phyloP scores from a whole-genome alignment of 2,329 filamentous ascomycete species.

The Elsinoe necatrix region DNA sequence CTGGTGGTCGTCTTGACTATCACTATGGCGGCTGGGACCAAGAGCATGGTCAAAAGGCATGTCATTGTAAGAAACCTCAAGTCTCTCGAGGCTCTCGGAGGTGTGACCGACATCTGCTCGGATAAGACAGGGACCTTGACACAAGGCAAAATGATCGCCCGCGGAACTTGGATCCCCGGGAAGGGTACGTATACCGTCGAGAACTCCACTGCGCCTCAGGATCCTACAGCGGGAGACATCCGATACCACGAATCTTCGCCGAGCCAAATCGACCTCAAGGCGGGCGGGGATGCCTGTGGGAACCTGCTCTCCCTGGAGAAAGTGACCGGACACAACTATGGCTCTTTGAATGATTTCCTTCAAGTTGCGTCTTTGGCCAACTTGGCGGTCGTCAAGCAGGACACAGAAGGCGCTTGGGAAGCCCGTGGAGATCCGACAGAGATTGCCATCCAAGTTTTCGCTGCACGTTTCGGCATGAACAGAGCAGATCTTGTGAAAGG shows the following conservation, averaged over 20 bases:
- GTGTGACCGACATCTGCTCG: slow-evolving; percentile 55
- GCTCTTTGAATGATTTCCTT: slow-evolving; percentile 37
- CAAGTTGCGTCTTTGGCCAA: slow-evolving; percentile 59
- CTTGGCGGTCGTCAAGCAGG: slow-evolving; percentile 52
- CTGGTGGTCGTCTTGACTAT: slow-evolving; percentile 33
- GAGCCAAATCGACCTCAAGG: background rate
- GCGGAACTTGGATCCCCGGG: slow-evolving; percentile 53
- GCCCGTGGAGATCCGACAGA: slow-evolving; percentile 62
- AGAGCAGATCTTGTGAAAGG: slow-evolving; percentile 45
- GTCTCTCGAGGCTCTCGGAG: slow-evolving; percentile 56
- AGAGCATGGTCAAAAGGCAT: slow-evolving; percentile 55
- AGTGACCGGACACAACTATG: background rate
- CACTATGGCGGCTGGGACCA: slow-evolving; percentile 48
- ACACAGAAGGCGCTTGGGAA: slow-evolving; percentile 48
- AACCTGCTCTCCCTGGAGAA: background rate
- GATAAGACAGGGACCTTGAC: slow-evolving; percentile 58
- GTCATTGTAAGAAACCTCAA: slow-evolving; percentile 59
- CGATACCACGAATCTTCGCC: background rate
- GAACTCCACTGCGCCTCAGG: background rate
- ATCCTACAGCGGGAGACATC: background rate
- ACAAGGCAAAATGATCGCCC: slow-evolving; percentile 53
- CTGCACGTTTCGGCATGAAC: slow-evolving; percentile 56
- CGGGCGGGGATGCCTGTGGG: background rate
- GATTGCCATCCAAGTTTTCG: slow-evolving; percentile 67
- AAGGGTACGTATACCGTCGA: slow-evolving; percentile 47